Percentiles rank a stretch among this genome's conserved stretches.
Conservation (phyloP, 2,329 filamentous ascomycete species). For the Ophiostoma quercus region DNA sequence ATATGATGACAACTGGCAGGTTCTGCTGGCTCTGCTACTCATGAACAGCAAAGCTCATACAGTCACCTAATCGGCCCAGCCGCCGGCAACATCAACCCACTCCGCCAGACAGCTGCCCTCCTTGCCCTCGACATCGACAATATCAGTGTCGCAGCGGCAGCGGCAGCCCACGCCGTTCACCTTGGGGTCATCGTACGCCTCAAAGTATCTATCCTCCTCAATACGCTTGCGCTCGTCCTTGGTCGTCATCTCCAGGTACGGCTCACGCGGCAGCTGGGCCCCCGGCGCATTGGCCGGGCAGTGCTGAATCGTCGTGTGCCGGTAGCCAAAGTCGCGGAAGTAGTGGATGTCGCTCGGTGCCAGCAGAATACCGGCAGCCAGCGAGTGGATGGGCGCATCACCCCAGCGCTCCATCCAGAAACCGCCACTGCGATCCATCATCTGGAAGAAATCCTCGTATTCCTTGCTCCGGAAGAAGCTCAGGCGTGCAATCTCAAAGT, state of each 20-base stretch:
- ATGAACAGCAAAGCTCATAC: background rate
- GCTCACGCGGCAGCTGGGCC: constrained; percentile 73
- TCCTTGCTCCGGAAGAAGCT: constrained; percentile 96
- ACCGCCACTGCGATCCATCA: constrained; percentile 96
- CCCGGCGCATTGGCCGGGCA: constrained; percentile 93
- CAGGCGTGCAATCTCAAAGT: constrained; percentile 93
- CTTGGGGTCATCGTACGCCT: constrained; percentile 75
- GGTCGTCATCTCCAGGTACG: constrained; percentile 77
- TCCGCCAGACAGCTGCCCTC: constrained; percentile 90
- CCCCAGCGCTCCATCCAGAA: constrained; percentile 99
- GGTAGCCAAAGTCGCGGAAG: constrained; percentile 97
- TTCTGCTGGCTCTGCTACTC: background rate
- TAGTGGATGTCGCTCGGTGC: constrained; percentile 85
- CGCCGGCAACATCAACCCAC: constrained; percentile 96
- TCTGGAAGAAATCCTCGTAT: constrained; percentile 96
- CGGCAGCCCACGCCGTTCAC: constrained; percentile 96
- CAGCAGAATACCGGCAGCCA: constrained; percentile 85
- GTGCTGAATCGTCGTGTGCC: constrained; percentile 97
- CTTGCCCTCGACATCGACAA: constrained; percentile 96
- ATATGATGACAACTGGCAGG: background rate
- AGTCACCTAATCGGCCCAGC: constrained; percentile 61
- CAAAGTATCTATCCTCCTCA: constrained; percentile 97
- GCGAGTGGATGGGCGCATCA: constrained; percentile 95
- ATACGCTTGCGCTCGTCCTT: constrained; percentile 73
- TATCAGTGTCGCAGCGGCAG: constrained; percentile 94